A percentile compares a stretch with the other conserved stretches of the same genome.
phyloP scores from a whole-genome alignment of 2,329 filamentous ascomycete species.

The Incumbomyces lentus region DNA sequence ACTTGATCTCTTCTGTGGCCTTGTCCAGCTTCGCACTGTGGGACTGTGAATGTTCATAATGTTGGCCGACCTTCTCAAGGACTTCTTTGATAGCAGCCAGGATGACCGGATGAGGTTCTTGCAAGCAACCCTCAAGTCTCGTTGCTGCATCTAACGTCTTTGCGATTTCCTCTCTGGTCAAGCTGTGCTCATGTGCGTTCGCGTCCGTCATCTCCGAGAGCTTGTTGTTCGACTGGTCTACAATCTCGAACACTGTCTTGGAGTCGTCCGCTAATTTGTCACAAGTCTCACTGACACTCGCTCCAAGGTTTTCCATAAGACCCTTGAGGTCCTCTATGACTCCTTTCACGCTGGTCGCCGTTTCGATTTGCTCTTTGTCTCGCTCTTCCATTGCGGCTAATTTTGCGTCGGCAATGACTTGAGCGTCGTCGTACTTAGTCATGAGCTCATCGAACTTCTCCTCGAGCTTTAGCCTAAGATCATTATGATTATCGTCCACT shows the following conservation, averaged over 20 bases:
- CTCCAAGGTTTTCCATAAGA: constrained; percentile 74
- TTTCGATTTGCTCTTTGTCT: constrained; percentile 60
- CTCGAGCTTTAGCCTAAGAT: constrained; percentile 51
- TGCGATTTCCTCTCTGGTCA: constrained; percentile 70
- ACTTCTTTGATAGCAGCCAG: constrained; percentile 78
- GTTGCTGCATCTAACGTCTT: constrained; percentile 64
- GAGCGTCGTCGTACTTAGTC: constrained; percentile 78
- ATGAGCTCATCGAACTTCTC: constrained; percentile 74
- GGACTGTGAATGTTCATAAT: constrained; percentile 82
- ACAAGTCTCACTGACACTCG: constrained; percentile 67
- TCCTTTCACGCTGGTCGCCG: constrained; percentile 63
- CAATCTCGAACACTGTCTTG: constrained; percentile 71
- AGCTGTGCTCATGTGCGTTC: constrained; percentile 66
- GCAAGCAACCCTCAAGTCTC: constrained; percentile 65
- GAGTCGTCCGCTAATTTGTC: constrained; percentile 83
- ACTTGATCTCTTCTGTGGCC: constrained; percentile 51
- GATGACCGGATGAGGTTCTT: constrained; percentile 79
- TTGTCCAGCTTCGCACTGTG: constrained; percentile 81
- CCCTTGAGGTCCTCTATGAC: constrained; percentile 80
- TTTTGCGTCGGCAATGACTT: constrained; percentile 62
- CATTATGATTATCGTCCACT: constrained; percentile 49
- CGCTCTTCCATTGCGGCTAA: constrained; percentile 63
- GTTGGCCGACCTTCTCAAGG: constrained; percentile 68
- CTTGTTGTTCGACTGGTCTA: constrained; percentile 67
- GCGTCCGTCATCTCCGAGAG: constrained; percentile 63